phyloP scores from a whole-genome alignment of 2,329 filamentous ascomycete genomes.

The Aspergillus piperis region DNA sequence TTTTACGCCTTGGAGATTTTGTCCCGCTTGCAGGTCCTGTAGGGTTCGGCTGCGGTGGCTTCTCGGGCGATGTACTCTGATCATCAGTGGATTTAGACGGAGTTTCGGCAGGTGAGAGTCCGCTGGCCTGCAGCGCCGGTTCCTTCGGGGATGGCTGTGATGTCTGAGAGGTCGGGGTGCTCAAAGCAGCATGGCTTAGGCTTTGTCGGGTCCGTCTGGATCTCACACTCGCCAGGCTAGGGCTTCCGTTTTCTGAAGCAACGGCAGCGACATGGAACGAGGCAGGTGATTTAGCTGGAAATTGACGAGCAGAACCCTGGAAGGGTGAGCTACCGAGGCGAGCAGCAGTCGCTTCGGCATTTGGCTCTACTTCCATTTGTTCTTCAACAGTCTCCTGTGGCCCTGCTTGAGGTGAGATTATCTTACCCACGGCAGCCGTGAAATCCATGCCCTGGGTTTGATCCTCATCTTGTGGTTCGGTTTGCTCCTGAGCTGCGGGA shows the following conservation, averaged over 20 bases:
- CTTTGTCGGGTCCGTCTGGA: conserved; percentile 51
- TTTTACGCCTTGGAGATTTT: conserved; percentile 38
- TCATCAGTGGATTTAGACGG: conserved; percentile 51
- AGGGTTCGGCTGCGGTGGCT: conserved; percentile 48
- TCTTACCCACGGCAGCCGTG: conserved; percentile 64
- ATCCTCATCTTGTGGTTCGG: conserved; percentile 42
- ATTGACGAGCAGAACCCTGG: conserved; percentile 36
- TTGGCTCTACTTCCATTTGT: conserved; percentile 61
- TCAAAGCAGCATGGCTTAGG: conserved; percentile 45
- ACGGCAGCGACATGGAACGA: conserved; percentile 40
- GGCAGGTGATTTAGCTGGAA: conserved; percentile 31
- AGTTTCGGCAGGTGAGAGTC: conserved; percentile 53
- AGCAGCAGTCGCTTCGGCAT: conserved; percentile 56
- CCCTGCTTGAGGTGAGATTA: conserved; percentile 51
- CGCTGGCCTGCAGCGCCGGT: conserved; percentile 47
- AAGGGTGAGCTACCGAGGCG: conserved; percentile 52
- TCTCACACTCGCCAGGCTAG: conserved; percentile 57
- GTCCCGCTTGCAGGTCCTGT: conserved; percentile 40
- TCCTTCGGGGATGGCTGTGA: conserved; percentile 45
- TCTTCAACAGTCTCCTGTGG: conserved; percentile 53
- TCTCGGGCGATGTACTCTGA: conserved; percentile 53
- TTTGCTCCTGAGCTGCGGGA: conserved; percentile 41
- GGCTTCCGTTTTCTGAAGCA: conserved; percentile 56
- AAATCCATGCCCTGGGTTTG: conserved; percentile 67
- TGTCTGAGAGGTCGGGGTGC: conserved; percentile 44